Evolutionary conservation across 2,329 filamentous ascomycete species (phyloP).

Genomic region (Penicillium vulpinum): DNA sequence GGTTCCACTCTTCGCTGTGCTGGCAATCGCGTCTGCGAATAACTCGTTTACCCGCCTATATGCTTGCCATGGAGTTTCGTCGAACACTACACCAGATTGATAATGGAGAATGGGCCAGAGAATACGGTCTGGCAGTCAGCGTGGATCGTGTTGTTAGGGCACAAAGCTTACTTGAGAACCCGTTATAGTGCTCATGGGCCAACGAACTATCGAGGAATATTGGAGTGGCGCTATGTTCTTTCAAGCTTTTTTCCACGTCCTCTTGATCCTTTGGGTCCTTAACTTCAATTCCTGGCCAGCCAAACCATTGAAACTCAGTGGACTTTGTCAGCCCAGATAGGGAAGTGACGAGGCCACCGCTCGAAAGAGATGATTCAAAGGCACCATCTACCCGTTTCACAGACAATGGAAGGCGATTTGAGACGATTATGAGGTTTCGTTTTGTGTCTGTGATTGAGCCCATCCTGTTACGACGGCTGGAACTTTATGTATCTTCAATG

Average conservation of each 20-base stretch:
- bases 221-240: conserved; percentile 78
- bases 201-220: conserved; percentile 86
- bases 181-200: conserved; percentile 91
- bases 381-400: conserved; percentile 81
- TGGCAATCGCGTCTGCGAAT: conserved; percentile 80
- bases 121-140: conserved; percentile 68
- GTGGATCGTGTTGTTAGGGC: background rate
- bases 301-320: conserved; percentile 92
- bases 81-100: conserved; percentile 11
- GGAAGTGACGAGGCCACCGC: conserved; percentile 86
- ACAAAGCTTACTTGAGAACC: conserved; percentile 76
- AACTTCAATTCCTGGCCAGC: conserved; percentile 88
- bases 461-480: conserved; percentile 6
- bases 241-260: conserved; percentile 68
- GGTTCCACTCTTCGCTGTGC: conserved; percentile 80
- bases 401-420: conserved; percentile 87
- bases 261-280: conserved; percentile 69
- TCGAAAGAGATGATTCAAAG: conserved; percentile 86
- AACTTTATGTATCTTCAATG: background rate
- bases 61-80: conserved; percentile 64
- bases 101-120: conserved; percentile 74
- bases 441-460: conserved; percentile 15
- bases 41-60: conserved; percentile 86
- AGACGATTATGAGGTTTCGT: conserved; percentile 65
- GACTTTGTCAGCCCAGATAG: conserved; percentile 84